A percentile compares a stretch with the other conserved stretches of the same genome.
phyloP scores from a whole-genome alignment of 78 protist species.

The Emiliania huxleyi region DNA sequence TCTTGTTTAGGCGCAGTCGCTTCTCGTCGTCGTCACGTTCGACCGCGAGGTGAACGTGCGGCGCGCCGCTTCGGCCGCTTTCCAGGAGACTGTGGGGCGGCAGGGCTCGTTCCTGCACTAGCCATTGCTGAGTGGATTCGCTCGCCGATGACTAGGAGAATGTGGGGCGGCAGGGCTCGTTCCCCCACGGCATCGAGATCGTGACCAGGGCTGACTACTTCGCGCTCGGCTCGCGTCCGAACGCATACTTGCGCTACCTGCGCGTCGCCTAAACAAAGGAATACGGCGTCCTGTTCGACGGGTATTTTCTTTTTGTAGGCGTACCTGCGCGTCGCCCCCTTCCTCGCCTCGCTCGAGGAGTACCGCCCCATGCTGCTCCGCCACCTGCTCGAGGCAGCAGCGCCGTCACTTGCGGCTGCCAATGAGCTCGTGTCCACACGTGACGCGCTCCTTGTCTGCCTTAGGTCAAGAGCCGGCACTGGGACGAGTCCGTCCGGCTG shows the following conservation, averaged over 20 bases:
- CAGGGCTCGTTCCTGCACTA: constrained; percentile 87
- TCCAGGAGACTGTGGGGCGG: constrained; percentile 94
- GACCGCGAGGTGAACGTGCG: constrained; percentile 91
- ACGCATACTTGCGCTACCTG: too few species aligned
- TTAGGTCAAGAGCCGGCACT: constrained; percentile 74
- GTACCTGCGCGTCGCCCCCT: constrained; percentile 50
- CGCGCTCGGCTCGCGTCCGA: constrained; percentile 66
- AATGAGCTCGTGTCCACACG: too few species aligned
- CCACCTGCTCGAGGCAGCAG: constrained; percentile 65
- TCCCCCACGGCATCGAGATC: constrained; percentile 92
- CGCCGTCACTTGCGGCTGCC: too few species aligned
- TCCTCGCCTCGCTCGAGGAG: constrained; percentile 59
- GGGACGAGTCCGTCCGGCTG: constrained; percentile 71
- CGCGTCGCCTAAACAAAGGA: too few species aligned
- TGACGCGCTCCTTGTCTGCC: too few species aligned
- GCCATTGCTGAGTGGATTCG: too few species aligned
- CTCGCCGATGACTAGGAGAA: too few species aligned
- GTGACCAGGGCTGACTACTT: constrained; percentile 80
- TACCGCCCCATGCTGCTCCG: constrained; percentile 61
- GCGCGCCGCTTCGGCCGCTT: constrained; percentile 97
- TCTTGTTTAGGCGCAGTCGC: too few species aligned
- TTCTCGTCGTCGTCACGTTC: constrained; percentile 43
- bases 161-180: constrained; percentile 90
- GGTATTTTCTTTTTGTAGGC: too few species aligned
- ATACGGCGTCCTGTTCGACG: too few species aligned